phyloP scores from a whole-genome alignment of 768 basidiomycete genomes.

The Collybia sp. region DNA sequence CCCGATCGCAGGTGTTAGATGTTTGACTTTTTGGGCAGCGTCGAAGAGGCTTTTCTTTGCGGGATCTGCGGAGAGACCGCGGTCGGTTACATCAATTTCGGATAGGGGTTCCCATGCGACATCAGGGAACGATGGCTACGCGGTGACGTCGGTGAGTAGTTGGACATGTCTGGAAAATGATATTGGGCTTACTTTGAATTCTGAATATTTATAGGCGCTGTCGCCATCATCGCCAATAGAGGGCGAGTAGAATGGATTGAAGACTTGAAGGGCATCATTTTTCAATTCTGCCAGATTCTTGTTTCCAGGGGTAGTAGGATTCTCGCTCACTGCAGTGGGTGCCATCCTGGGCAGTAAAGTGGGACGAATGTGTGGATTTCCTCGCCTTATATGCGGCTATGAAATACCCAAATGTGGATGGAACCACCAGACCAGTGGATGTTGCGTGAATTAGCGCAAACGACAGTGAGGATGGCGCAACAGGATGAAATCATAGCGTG shows the following conservation, averaged over 20 bases:
- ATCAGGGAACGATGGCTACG: constrained; percentile 60
- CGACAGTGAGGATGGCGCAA: no score
- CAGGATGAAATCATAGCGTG: no score
- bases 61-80: constrained; percentile 64
- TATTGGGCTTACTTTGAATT: constrained; percentile 44
- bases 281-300: constrained; percentile 1
- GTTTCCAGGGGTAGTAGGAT: no score
- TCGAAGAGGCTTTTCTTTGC: constrained; percentile 60
- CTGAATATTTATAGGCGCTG: constrained; percentile 46
- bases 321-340: no score
- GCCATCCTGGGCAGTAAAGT: no score
- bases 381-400: no score
- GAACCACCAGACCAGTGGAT: no score
- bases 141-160: neutral
- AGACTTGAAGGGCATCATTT: constrained; percentile 20
- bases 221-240: constrained; percentile 46
- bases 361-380: no score
- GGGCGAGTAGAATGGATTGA: constrained; percentile 72
- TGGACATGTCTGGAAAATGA: neutral
- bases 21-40: constrained; percentile 62
- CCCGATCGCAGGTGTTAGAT: constrained; percentile 70
- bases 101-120: constrained; percentile 61
- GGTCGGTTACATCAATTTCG: constrained; percentile 57
- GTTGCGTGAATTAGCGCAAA: no score
- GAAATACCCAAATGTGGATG: no score